A percentile compares a stretch with the other conserved stretches of the same genome.
phyloP scores from a whole-genome alignment of 345 rosid genomes.

The Salix viminalis region DNA sequence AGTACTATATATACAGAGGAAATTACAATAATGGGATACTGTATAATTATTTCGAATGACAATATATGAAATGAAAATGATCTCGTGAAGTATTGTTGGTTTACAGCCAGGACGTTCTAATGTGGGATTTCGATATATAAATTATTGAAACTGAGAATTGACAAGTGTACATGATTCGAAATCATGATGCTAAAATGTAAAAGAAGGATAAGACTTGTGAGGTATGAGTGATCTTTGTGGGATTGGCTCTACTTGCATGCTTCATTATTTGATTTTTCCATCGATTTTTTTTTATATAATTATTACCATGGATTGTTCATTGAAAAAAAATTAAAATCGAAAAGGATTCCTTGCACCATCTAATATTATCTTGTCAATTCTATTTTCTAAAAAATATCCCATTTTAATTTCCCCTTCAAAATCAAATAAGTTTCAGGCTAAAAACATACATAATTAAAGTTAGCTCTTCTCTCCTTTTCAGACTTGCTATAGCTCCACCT shows the following conservation, averaged over 20 bases:
- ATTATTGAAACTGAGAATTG: constrained; percentile 3
- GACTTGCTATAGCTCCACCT: no score
- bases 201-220: not conserved
- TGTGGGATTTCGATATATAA: not conserved
- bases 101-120: not conserved
- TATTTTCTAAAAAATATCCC: no score
- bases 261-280: not conserved
- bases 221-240: not conserved
- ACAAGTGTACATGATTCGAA: constrained; percentile 2
- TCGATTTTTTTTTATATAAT: not conserved
- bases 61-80: not conserved
- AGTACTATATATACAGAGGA: not conserved
- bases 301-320: not conserved
- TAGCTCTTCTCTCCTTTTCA: not conserved
- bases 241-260: constrained; percentile 8
- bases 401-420: no score
- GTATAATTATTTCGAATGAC: not conserved
- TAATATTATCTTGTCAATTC: not conserved
- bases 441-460: not conserved
- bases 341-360: not conserved
- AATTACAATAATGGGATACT: constrained; percentile 1
- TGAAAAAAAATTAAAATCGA: not conserved
- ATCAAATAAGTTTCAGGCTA: not conserved
- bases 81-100: not conserved
- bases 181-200: not conserved